Conservation (phyloP, 495 filamentous ascomycete genomes). For the Aspergillus campestris region DNA sequence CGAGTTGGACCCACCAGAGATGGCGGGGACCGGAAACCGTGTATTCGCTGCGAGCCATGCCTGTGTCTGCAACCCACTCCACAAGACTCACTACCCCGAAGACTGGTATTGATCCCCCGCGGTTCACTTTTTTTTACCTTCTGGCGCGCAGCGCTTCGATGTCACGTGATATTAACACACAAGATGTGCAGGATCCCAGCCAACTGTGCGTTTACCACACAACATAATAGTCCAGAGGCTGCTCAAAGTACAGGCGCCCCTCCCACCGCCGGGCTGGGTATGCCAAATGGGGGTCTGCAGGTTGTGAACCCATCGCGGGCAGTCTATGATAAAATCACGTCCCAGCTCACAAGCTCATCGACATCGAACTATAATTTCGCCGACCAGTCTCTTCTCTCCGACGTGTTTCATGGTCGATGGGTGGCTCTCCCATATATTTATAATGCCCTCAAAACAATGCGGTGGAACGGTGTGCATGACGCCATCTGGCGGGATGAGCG, state of each 20-base stretch:
- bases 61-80: constrained; percentile 73
- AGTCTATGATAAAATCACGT: constrained; percentile 47
- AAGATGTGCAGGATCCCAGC: constrained; percentile 42
- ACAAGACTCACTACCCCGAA: constrained; percentile 65
- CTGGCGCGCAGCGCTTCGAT: constrained; percentile 2
- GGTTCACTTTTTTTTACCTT: not conserved
- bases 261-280: constrained; percentile 46
- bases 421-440: constrained; percentile 68
- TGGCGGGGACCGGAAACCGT: constrained; percentile 42
- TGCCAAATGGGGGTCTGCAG: constrained; percentile 66
- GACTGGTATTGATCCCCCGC: constrained; percentile 44
- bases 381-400: constrained; percentile 64
- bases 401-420: constrained; percentile 61
- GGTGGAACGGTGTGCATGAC: constrained; percentile 58
- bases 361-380: constrained; percentile 56
- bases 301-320: constrained; percentile 56
- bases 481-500: constrained; percentile 66
- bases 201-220: constrained; percentile 68
- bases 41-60: constrained; percentile 71
- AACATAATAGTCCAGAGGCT: constrained; percentile 47
- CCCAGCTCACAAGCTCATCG: constrained; percentile 25
- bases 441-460: constrained; percentile 74
- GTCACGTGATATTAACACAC: too few relatives aligned
- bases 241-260: constrained; percentile 51
- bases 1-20: constrained; percentile 47